Evolutionary conservation across 495 filamentous ascomycete species (phyloP).

Genomic region (Baudoinia panamericana): DNA sequence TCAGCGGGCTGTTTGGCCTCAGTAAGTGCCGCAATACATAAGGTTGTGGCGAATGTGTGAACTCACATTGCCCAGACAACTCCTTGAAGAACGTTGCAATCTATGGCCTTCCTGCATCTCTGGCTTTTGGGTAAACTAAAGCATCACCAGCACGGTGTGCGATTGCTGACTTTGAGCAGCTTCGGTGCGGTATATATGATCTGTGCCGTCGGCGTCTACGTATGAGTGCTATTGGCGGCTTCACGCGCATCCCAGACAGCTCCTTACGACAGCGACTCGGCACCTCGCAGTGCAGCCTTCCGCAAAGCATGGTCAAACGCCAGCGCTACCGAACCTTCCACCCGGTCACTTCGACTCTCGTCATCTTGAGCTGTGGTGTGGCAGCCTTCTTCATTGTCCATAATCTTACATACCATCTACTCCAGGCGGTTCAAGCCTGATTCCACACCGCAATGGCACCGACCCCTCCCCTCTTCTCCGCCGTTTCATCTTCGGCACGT

Average conservation of each 20-base stretch:
- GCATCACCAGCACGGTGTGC: slow-evolving; percentile 8
- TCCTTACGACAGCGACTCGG: background rate
- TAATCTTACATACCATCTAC: background rate
- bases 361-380: slow-evolving; percentile 3
- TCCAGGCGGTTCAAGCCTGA: background rate
- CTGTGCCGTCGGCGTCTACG: slow-evolving; percentile 96
- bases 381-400: slow-evolving; percentile 5
- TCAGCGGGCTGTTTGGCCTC: slow-evolving; percentile 64
- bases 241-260: background rate
- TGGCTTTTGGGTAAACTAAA: slow-evolving; percentile 69
- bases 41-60: too few species aligned
- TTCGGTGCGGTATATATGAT: slow-evolving; percentile 97
- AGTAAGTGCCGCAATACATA: slow-evolving; percentile 50
- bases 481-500: slow-evolving; percentile 72
- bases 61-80: slow-evolving; percentile 48
- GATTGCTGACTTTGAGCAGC: slow-evolving; percentile 34
- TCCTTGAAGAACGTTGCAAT: slow-evolving; percentile 63
- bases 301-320: background rate
- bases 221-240: slow-evolving; percentile 38
- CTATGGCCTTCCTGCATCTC: slow-evolving; percentile 75
- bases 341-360: slow-evolving; percentile 11
- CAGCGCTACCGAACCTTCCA: slow-evolving; percentile 3
- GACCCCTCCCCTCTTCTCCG: slow-evolving; percentile 53
- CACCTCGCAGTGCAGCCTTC: background rate
- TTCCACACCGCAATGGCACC: slow-evolving; percentile 5